Evolutionary conservation across 345 rosid genomes (phyloP).

Genomic region (Luvunga scandens): DNA sequence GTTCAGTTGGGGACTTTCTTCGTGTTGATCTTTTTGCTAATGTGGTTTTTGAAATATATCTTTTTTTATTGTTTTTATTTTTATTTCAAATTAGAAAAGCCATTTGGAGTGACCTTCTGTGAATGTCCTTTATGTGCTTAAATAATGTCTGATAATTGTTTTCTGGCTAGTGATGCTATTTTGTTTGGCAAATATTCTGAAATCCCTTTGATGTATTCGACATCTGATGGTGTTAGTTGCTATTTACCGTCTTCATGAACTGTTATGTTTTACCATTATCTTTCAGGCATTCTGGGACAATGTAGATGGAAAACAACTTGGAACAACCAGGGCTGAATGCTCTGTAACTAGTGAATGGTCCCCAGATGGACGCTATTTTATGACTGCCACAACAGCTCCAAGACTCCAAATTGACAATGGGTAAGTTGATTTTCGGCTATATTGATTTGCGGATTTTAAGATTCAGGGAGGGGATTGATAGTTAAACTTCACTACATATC

Average conservation of each 20-base stretch:
- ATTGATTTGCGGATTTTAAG: neutral
- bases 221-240: neutral
- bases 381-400: conserved; percentile 98
- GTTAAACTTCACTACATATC: conserved; percentile 6
- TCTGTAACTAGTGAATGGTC: conserved; percentile 95
- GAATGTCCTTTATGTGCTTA: neutral
- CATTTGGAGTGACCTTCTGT: neutral
- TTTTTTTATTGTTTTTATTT: no score
- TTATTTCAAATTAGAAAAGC: no score
- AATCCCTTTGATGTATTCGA: neutral
- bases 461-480: neutral
- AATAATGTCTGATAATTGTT: neutral
- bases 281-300: conserved; percentile 91
- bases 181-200: neutral
- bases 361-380: conserved; percentile 79
- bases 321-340: conserved; percentile 81
- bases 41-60: no score
- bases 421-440: conserved; percentile 42
- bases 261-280: neutral
- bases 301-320: conserved; percentile 59
- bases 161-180: neutral
- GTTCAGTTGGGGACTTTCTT: neutral
- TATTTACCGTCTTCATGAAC: neutral
- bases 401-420: conserved; percentile 92
- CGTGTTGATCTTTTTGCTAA: neutral